Conservation (phyloP, 2,329 filamentous ascomycete species). For the Trichoderma atroviride region DNA sequence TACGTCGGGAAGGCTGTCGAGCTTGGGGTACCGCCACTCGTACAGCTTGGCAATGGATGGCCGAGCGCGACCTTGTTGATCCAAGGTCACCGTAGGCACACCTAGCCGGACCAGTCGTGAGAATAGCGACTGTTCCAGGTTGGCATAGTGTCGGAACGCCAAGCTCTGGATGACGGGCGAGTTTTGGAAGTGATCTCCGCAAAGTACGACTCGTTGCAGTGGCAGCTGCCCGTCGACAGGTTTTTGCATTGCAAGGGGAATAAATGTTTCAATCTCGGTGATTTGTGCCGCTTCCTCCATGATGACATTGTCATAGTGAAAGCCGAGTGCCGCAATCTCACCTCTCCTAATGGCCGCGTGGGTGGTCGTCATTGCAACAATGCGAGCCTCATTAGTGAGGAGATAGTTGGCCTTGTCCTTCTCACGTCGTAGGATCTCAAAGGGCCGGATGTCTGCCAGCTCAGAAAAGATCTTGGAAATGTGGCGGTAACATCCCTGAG, state of each 20-base stretch:
- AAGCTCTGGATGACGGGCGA: constrained; percentile 93
- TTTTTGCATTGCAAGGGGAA: constrained; percentile 90
- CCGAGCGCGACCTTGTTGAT: constrained; percentile 90
- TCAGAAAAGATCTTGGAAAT: constrained; percentile 89
- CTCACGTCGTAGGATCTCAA: constrained; percentile 87
- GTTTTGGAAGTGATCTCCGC: constrained; percentile 95
- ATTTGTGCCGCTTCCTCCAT: constrained; percentile 99
- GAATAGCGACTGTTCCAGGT: constrained; percentile 94
- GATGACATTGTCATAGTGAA: constrained; percentile 95
- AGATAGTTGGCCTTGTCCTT: constrained; percentile 96
- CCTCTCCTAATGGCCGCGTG: constrained; percentile 92
- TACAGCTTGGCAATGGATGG: constrained; percentile 87
- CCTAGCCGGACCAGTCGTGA: constrained; percentile 86
- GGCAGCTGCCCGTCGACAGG: constrained; percentile 71
- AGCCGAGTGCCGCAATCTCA: constrained; percentile 89
- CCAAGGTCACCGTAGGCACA: constrained; percentile 86
- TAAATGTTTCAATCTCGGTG: constrained; percentile 95
- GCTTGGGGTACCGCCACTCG: constrained; percentile 84
- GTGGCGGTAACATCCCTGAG: constrained; percentile 83
- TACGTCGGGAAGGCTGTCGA: constrained; percentile 79
- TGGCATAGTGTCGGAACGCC: constrained; percentile 92
- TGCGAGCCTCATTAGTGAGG: constrained; percentile 91
- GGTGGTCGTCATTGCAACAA: constrained; percentile 98
- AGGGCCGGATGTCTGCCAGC: constrained; percentile 88
- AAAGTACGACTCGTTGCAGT: constrained; percentile 85